Evolutionary conservation across 78 protist species (phyloP).

Genomic region (Ministeria vibrans): DNA sequence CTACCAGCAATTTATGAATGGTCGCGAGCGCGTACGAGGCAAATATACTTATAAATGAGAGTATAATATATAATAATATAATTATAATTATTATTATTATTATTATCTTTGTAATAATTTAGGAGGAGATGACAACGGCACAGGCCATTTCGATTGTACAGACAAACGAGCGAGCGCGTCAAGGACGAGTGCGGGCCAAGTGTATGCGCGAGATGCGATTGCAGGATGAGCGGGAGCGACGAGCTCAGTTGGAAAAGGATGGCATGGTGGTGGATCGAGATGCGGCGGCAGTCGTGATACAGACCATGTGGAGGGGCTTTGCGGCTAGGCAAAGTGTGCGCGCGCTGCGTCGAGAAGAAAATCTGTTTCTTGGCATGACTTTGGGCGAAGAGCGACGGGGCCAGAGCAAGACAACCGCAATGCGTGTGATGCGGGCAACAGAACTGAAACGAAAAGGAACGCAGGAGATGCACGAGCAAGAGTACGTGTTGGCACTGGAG

Average conservation of each 20-base stretch:
- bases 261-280: neutral
- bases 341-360: neutral
- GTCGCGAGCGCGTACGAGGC: too few relatives aligned
- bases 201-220: neutral
- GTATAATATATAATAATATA: too few relatives aligned
- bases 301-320: neutral
- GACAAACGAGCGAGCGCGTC: neutral
- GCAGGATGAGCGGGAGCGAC: slow-evolving; percentile 1
- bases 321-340: neutral
- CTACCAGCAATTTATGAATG: neutral
- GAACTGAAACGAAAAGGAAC: neutral
- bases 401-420: neutral
- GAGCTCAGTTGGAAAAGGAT: neutral
- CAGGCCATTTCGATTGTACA: neutral
- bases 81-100: too few relatives aligned
- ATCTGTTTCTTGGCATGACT: neutral
- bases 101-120: too few relatives aligned
- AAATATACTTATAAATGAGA: too few relatives aligned
- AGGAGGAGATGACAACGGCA: neutral
- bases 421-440: neutral
- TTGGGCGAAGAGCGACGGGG: too few relatives aligned
- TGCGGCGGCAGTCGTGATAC: neutral
- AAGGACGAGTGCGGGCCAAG: neutral
- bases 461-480: neutral
- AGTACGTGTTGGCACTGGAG: neutral